Base-by-base conservation (phyloP, 2,329 filamentous ascomycete species). In the Phaeosphaeriaceae sp. region DNA sequence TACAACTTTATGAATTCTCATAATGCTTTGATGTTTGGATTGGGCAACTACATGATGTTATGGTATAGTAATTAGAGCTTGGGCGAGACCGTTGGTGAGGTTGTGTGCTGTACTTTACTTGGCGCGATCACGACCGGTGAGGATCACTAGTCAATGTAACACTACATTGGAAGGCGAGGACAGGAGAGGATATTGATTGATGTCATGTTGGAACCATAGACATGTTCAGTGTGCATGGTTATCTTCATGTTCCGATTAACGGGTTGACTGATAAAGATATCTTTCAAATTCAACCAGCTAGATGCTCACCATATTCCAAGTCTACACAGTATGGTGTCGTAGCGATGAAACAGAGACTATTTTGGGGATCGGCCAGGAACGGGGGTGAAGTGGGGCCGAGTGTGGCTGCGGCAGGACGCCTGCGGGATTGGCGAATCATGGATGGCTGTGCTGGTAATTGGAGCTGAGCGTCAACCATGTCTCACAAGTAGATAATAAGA, bases 291-390 rank as follows among this genome's bases (percentile, higher is more conserved):
- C 17, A n/a, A 15, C 11, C 23, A 6, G 2, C 17, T 8, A 6
- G 11, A 26, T 26, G 11, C 23, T 26, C 23, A 26, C 6, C 23
- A 26, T 26, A 26, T 26, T 26, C 6, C 11, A 11, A 7, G 23
- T 26, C 23, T 2, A 26, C n/a, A n/a, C n/a, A 36, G 11, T 4
- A 4, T 9, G 17, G 3, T 36, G 17, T 16, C 33, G 17, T 4
- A 36, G 33, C 4, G 17, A 9, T 36, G 9, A 36, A 9, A 12
- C 13, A 4, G 33, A 29, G 33, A 38, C 45, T 48, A 48, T 48
- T 48, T 42, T 42, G 18, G 38, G 36, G 35, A 30, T 35, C 30
- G 43, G 36, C 50, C 53, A 64, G 61, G 54, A 58, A 61, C 61
- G 52, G 53, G 39, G 46, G 34, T 23, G 21, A 35, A 46, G 55